These are phyloP conservation scores for Sclerotiophoma versabilis DNA, from an alignment of 2,329 filamentous ascomycete species.

Conservation along the genomic window DNA sequence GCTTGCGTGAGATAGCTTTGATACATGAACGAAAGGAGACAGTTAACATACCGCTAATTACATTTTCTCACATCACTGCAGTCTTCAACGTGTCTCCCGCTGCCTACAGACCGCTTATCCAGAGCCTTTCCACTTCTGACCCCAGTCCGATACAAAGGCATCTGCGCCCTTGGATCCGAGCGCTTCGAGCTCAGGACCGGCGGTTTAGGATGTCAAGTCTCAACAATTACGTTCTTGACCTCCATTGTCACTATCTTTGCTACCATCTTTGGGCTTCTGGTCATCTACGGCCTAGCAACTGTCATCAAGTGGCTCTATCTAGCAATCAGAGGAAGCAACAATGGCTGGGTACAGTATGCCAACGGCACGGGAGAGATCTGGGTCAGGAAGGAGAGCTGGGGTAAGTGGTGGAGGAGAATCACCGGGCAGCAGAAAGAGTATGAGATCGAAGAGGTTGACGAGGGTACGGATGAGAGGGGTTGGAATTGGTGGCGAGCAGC, in stretches of 20 bases:
- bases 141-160: slow-evolving; percentile 46
- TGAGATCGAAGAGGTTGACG: slow-evolving; percentile 37
- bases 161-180: slow-evolving; percentile 50
- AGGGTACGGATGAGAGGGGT: slow-evolving; percentile 32
- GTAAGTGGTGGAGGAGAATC: slow-evolving; percentile 37
- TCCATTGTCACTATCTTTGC: slow-evolving; percentile 53
- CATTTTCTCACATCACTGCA: slow-evolving; percentile 16
- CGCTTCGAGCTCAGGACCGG: slow-evolving; percentile 56
- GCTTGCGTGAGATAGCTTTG: not conserved
- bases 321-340: slow-evolving; percentile 26
- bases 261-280: slow-evolving; percentile 49
- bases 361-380: slow-evolving; percentile 40
- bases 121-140: slow-evolving; percentile 50
- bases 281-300: slow-evolving; percentile 42
- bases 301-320: slow-evolving; percentile 21
- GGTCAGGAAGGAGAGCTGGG: slow-evolving; percentile 43
- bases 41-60: not conserved
- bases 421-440: slow-evolving; percentile 31
- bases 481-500: slow-evolving; percentile 30
- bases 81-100: slow-evolving; percentile 54
- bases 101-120: slow-evolving; percentile 47
- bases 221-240: slow-evolving; percentile 55
- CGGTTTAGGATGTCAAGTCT: slow-evolving; percentile 55
- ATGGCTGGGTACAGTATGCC: slow-evolving; percentile 39
- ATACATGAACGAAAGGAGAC: not conserved